Base-by-base conservation (phyloP, 2,329 filamentous ascomycete genomes). In the Chaetoscypha palmicola region DNA sequence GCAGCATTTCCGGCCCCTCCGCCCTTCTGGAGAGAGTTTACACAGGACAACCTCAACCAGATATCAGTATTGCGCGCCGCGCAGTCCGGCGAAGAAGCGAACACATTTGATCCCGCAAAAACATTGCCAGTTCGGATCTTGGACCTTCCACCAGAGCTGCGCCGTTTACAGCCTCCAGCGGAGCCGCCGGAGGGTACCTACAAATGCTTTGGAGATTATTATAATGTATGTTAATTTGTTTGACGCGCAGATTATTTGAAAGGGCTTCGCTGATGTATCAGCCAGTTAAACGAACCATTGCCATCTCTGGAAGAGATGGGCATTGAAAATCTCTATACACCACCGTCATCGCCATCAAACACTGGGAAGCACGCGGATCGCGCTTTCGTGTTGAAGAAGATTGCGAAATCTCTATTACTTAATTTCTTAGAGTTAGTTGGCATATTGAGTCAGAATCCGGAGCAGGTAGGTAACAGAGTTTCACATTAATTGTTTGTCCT, bases 1-100 rank as follows among this genome's bases (percentile, higher is more conserved):
- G 79, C 83, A 19, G 79, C 82, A 31, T 95, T 89, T 62, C 91
- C 92, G 19, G 79, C 84, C 41, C 92, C 92, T 20, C 92, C 92
- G 20, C 81, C 83, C 1, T 94, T 96, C 68, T 97, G 86, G 81
- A 82, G 83, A 54, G 75, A 86, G 62, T 97, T 97, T 66, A 95
- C 87, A 0, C 64, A 79, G 2, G 78, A 83, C 21, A 94, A 91
- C 59, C 58, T 86, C 41, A 66, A 76, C 11, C 78, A 77, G 37
- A 66, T 85, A 19, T 65, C 72, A 44, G 59, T 72, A 30, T 60
- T 74, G 41, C 73, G 64, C 32, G 51, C 59, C 3, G 58, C 58
- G 11, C 58, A 60, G 36, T 48, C 47, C 3, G 26, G 32, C 7
- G 12, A 34, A 30, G 28, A 32, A 12, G 30, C 22, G 5, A 42